Evolutionary conservation across 2,329 filamentous ascomycete species (phyloP), one percentile per base, ranked within the genome.

Genomic region (Venturia asperata): DNA sequence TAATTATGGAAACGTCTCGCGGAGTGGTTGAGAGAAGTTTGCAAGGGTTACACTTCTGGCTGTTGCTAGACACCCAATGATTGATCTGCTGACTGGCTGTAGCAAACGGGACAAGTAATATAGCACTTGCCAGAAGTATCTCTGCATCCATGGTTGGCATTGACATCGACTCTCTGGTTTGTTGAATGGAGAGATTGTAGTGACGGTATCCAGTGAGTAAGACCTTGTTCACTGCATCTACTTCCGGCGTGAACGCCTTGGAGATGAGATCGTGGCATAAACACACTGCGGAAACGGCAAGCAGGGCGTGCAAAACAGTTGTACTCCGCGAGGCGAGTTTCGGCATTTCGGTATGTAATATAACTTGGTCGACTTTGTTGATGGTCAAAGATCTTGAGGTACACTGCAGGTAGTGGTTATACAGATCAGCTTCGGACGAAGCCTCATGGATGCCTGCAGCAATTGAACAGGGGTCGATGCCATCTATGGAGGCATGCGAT

Each of bases 101-200:
- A 27, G 67, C 67, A 43, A 68, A 68, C 19, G 67, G 67, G 19
- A 68, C 65, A 9, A 67, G 47, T 62, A 67, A 41, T 37, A 67
- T 47, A 34, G 66, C 66, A 43, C 67, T 69, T 11, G 68, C 69
- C 39, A 70, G 15, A 11, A 70, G 68, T 17, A 64, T 62, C 63
- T 69, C 68, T 27, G 62, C 41, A 24, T 70, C 58, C 43, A 62
- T 49, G 6, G 39, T 61, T 21, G 47, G 42, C 21, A 24, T 34
- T 47, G 67, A 65, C 24, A 69, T 68, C 39, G 64, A 65, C 27
- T 66, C 61, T 47, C 68, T 67, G 68, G 69, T 70, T 30, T 66
- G 63, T 63, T 69, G 66, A 55, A 61, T 67, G 6, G 69, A 68
- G 21, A 62, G 42, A 56, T 66, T 68, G 61, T 68, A 67, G 47